Evolutionary conservation across 768 basidiomycete species (phyloP), one percentile per base, ranked within the genome.

Genomic region (Gloeopeniophorella convolvens): DNA sequence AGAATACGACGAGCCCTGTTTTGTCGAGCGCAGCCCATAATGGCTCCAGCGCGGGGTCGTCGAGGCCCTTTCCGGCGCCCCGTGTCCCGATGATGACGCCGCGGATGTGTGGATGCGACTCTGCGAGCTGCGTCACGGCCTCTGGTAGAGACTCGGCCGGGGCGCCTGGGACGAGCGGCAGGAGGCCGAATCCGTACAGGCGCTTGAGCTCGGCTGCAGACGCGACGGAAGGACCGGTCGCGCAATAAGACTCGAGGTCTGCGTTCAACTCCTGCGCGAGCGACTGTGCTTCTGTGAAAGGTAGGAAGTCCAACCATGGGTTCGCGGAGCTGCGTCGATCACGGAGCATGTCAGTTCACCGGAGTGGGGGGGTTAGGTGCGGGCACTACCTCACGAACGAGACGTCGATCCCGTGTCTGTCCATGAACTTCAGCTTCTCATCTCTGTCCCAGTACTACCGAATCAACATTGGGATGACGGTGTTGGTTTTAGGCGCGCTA

Each of bases 271-370:
- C 75, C n/a, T 63, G 65, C 0, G 89, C 88, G 15, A 92, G 74
- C 11, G 63, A 61, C 42, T 76, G 72, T 8, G 90, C 91, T 35
- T 83, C 77, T 21, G 76, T 61, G 9, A 85, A 77, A 4, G 83
- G 65, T 20, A 94, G 75, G 62, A 92, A 93, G 65, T 94, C 91
- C 30, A 93, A 77, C 90, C 90, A 94, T 8, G 90, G 91, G 61
- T 94, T 93, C 23, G 90, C 90, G 21, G 86, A 78, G 63, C 89
- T 89, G 58, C 37, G 43, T 47, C n/a, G 21, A 1, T 11, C 5
- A n/a, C n/a, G n/a, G n/a, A n/a, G n/a, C n/a, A n/a, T 51, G 11
- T 39, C 18, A 42, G n/a, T 44, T 50, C 26, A 52, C 31, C 23
- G 56, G 35, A 50, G 35, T 24, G n/a, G n/a, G n/a, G n/a, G n/a